Evolutionary conservation across 2,329 filamentous ascomycete species (phyloP), one percentile per base, ranked within the genome.

Genomic region (Xylariaceae sp.): DNA sequence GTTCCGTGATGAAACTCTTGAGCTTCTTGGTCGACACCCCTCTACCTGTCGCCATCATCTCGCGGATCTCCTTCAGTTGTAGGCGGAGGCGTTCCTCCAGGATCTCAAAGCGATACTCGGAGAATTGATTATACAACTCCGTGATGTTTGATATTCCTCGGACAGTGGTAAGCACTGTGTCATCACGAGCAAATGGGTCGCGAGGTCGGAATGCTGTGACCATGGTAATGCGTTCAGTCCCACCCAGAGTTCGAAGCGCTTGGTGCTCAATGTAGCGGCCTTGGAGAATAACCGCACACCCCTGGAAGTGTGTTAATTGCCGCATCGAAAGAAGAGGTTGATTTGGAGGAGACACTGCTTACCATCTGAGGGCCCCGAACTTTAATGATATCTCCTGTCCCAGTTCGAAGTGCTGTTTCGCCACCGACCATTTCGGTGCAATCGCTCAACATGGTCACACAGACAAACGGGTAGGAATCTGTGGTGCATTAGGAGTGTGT

Each of bases 391-490:
- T 78, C 72, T 2, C 80, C 80, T 19, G 71, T 70, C 1, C 70
- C 75, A 1, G 71, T 81, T 35, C 74, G 71, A n/a, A 86, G 63
- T 1, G 78, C 81, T 1, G 82, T 86, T 66, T 86, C 83, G 4
- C 83, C 82, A 10, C 83, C 83, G 11, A 82, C 67, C 82, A 86
- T 86, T 35, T 71, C 69, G 0, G 72, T 75, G 55, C 80, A 83
- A 58, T 86, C 81, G 33, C 78, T 82, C 27, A 86, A 72, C 81
- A 86, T 86, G 7, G 76, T 73, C n/a, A 86, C 82, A 56, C 81
- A 85, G n/a, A 86, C 82, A 60, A 85, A 86, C 0, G 82, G 81
- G 60, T 83, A 85, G 60, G 77, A 82, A 63, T 86, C 83, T 1
- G 70, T 77, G 65, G 7, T 7, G 22, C 22, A 27, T 27, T 27